phyloP scores from a whole-genome alignment of 495 filamentous ascomycete genomes.

The Cercophora samala region DNA sequence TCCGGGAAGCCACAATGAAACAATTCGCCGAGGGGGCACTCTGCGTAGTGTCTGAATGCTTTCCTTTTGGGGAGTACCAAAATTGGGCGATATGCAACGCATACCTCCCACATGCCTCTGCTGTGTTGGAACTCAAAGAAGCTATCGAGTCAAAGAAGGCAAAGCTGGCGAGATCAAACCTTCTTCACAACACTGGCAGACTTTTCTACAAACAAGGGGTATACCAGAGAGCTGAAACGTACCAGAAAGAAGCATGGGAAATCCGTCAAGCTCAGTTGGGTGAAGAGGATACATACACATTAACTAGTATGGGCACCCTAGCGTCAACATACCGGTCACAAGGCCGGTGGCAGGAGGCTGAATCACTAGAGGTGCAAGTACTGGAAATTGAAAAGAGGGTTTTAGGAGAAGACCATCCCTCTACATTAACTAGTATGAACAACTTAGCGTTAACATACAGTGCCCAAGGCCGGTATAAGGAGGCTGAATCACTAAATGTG shows the following conservation, averaged over 20 bases:
- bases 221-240: neutral
- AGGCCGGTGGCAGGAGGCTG: slow-evolving; percentile 32
- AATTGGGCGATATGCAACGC: slow-evolving; percentile 37
- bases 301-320: neutral
- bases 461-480: neutral
- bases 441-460: slow-evolving; percentile 3
- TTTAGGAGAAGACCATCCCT: slow-evolving; percentile 37
- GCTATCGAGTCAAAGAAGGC: slow-evolving; percentile 13
- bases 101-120: slow-evolving; percentile 41
- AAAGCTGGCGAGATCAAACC: slow-evolving; percentile 13
- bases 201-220: slow-evolving; percentile 25
- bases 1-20: slow-evolving; percentile 14
- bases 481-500: neutral
- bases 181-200: neutral
- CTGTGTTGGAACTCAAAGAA: slow-evolving; percentile 21
- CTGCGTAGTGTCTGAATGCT: slow-evolving; percentile 28
- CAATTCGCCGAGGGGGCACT: slow-evolving; percentile 35
- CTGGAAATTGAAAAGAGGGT: slow-evolving; percentile 12
- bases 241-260: neutral
- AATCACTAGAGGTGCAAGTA: slow-evolving; percentile 13
- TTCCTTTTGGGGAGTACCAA: slow-evolving; percentile 36
- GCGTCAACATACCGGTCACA: neutral
- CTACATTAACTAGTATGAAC: slow-evolving; percentile 22
- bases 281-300: neutral
- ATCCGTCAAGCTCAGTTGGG: neutral